Percentiles rank a stretch among this genome's conserved stretches.
Conservation (phyloP, 2,329 filamentous ascomycete genomes). For the Thermothelomyces thermophilus region DNA sequence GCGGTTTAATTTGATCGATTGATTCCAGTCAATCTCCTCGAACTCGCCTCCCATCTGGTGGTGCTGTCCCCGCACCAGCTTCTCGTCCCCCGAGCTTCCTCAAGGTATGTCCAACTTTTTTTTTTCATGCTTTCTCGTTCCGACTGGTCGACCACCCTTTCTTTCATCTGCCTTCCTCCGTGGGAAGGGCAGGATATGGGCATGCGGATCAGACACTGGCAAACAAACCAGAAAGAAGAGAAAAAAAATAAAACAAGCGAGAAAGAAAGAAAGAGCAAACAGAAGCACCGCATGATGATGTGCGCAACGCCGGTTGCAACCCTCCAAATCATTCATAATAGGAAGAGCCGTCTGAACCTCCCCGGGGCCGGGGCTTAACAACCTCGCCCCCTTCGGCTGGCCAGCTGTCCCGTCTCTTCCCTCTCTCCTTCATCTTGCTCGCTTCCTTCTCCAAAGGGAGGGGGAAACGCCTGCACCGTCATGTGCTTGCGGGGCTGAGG, state of each 20-base stretch:
- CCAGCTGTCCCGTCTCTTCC: slow-evolving; percentile 9
- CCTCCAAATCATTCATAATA: slow-evolving; percentile 29
- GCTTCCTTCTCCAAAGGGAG: slow-evolving; percentile 11
- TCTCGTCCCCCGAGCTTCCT: no score
- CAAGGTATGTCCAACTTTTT: no score
- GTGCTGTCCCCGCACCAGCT: no score
- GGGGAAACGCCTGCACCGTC: slow-evolving; percentile 30
- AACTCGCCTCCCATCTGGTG: no score
- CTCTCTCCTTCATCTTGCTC: slow-evolving; percentile 10
- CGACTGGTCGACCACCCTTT: no score
- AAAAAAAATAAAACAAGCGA: neutral
- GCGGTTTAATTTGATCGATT: no score
- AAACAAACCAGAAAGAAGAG: no score
- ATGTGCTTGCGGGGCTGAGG: slow-evolving; percentile 29
- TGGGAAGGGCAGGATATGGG: no score
- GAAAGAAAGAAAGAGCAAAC: neutral
- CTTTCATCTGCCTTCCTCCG: no score
- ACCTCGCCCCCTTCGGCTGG: slow-evolving; percentile 5
- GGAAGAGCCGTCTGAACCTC: slow-evolving; percentile 39
- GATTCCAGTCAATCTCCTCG: no score
- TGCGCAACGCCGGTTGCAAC: slow-evolving; percentile 31
- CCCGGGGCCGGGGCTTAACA: slow-evolving; percentile 2
- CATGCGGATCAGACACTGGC: no score
- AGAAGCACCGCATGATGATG: slow-evolving; percentile 31
- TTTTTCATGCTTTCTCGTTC: no score